Conservation (phyloP, 805 yeast species). For the Blastobotrys parvus region DNA sequence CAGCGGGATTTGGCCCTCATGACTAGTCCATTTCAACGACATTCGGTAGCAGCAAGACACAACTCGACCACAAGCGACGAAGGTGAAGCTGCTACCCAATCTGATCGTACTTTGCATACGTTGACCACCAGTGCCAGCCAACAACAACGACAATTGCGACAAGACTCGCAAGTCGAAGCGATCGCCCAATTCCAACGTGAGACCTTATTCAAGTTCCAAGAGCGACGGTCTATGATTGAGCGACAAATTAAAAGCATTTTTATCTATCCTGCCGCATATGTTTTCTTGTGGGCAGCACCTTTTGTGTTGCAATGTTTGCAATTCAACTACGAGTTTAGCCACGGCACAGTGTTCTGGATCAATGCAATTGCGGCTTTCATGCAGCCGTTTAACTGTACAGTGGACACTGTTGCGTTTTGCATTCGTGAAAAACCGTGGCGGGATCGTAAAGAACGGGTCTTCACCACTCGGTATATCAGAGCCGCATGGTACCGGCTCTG, state of each 20-base stretch:
- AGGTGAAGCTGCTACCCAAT: neutral
- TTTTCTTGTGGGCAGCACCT: constrained; percentile 77
- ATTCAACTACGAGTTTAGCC: constrained; percentile 37
- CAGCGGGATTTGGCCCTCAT: neutral
- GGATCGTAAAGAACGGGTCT: constrained; percentile 11
- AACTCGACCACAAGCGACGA: neutral
- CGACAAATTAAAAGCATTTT: constrained; percentile 74
- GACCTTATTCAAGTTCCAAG: constrained; percentile 51
- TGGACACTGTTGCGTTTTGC: constrained; percentile 68
- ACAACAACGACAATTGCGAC: neutral
- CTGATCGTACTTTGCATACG: neutral
- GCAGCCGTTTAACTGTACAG: constrained; percentile 73
- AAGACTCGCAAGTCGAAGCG: constrained; percentile 11
- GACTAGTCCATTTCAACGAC: neutral
- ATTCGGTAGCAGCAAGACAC: too few species aligned
- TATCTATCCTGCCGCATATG: constrained; percentile 75
- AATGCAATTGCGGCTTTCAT: constrained; percentile 61
- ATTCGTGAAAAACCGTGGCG: constrained; percentile 45
- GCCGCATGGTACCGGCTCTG: neutral
- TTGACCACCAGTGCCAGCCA: constrained; percentile 1
- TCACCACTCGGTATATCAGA: constrained; percentile 6
- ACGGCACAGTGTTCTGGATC: constrained; percentile 55
- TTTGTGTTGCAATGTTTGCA: constrained; percentile 56
- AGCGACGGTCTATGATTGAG: constrained; percentile 57
- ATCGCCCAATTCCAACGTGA: constrained; percentile 42